Percentiles rank a stretch among this genome's conserved stretches.
Evolutionary conservation across 495 filamentous ascomycete species (phyloP).

Genomic region (Sporormia fimetaria): DNA sequence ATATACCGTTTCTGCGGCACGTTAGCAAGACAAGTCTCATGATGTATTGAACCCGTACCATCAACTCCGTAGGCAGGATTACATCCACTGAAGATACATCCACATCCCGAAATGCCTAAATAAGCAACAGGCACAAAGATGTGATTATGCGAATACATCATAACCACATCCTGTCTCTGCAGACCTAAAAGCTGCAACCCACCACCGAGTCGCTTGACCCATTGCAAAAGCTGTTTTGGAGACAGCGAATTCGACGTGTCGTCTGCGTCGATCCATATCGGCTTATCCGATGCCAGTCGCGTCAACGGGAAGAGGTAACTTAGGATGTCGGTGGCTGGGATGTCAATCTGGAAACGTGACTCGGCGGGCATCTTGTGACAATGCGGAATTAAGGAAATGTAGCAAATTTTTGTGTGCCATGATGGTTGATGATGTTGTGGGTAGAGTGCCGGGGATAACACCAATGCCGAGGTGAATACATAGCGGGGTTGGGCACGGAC

Average conservation of each 20-base stretch:
- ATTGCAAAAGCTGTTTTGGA: slow-evolving; percentile 32
- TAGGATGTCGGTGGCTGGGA: slow-evolving; percentile 37
- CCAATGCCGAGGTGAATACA: too few species aligned
- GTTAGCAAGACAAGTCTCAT: not conserved
- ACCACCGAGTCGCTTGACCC: slow-evolving; percentile 35
- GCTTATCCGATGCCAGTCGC: slow-evolving; percentile 31
- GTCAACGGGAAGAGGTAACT: slow-evolving; percentile 36
- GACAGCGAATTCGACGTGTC: slow-evolving; percentile 33
- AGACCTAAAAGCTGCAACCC: slow-evolving; percentile 35
- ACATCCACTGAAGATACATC: slow-evolving; percentile 33
- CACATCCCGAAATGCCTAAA: slow-evolving; percentile 36
- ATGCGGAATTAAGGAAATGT: too few species aligned
- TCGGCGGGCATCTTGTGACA: slow-evolving; percentile 31
- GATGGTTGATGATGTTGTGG: not conserved
- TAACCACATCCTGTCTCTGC: slow-evolving; percentile 34
- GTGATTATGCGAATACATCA: slow-evolving; percentile 39
- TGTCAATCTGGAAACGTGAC: slow-evolving; percentile 33
- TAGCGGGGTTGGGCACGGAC: too few species aligned
- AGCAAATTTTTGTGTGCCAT: not conserved
- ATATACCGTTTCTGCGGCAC: slow-evolving; percentile 22
- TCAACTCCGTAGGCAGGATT: slow-evolving; percentile 31
- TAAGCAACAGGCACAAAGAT: slow-evolving; percentile 41
- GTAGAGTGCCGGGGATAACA: too few species aligned
- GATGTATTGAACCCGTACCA: slow-evolving; percentile 12
- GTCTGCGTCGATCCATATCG: slow-evolving; percentile 40